Conservation (phyloP, 768 basidiomycete species). For the Podaxis pistillaris region DNA sequence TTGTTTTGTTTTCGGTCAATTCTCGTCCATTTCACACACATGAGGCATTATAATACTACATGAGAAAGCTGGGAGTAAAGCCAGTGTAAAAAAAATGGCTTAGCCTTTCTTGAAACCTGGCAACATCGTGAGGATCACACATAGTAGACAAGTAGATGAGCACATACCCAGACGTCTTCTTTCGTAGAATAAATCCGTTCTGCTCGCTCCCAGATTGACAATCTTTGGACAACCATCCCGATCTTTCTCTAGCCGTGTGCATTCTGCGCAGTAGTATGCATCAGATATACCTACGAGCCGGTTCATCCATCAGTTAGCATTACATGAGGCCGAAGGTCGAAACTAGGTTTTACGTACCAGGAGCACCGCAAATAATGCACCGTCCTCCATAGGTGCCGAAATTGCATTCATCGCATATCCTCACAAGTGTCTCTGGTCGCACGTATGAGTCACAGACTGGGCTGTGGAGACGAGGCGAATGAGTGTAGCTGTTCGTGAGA, state of each 20-base stretch:
- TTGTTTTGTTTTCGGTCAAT: background rate
- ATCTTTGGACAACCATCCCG: constrained; percentile 99
- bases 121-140: background rate
- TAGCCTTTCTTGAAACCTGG: constrained; percentile 73
- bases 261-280: constrained; percentile 98
- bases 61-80: background rate
- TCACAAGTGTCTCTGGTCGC: constrained; percentile 94
- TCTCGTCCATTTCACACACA: background rate
- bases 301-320: background rate
- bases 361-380: constrained; percentile 96
- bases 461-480: constrained; percentile 38
- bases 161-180: constrained; percentile 73
- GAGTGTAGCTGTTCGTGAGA: background rate
- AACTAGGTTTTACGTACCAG: constrained; percentile 54
- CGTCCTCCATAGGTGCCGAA: constrained; percentile 97
- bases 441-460: constrained; percentile 99
- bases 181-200: constrained; percentile 92
- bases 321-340: background rate
- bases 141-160: background rate
- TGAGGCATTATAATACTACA: background rate
- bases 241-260: constrained; percentile 95
- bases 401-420: constrained; percentile 99
- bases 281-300: constrained; percentile 82
- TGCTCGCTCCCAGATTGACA: constrained; percentile 91
- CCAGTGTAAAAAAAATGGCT: constrained; percentile 1